Evolutionary conservation across 129 eudicot genomes (phyloP).

Genomic region (Mikania micrantha): DNA sequence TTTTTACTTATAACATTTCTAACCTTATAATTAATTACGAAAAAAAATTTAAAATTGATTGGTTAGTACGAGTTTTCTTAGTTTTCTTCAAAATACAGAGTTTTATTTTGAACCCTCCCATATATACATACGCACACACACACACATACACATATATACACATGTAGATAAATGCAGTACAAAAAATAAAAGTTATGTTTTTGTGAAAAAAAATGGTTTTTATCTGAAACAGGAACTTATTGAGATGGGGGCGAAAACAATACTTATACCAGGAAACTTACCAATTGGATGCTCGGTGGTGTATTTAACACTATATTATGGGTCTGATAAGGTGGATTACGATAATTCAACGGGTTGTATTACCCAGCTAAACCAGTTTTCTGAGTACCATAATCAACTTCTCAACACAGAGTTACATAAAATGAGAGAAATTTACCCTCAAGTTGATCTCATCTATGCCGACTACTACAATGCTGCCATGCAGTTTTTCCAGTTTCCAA

Average conservation of each 20-base stretch:
- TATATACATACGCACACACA: too few species aligned
- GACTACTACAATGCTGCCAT: slow-evolving; percentile 31
- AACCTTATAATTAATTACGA: too few species aligned
- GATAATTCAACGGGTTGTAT: slow-evolving; percentile 28
- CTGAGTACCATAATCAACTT: slow-evolving; percentile 19
- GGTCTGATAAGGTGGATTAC: slow-evolving; percentile 1
- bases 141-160: too few species aligned
- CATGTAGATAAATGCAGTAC: too few species aligned
- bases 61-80: too few species aligned
- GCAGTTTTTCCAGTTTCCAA: slow-evolving; percentile 23
- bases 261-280: slow-evolving; percentile 28
- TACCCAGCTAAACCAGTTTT: background rate
- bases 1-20: too few species aligned
- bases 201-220: too few species aligned
- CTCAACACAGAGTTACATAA: background rate
- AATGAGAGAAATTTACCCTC: slow-evolving; percentile 11
- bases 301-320: slow-evolving; percentile 17
- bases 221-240: slow-evolving; percentile 29
- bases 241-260: slow-evolving; percentile 23
- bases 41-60: too few species aligned
- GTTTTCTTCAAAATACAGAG: too few species aligned
- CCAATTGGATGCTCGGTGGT: slow-evolving; percentile 27
- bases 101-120: too few species aligned
- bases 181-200: too few species aligned
- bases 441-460: slow-evolving; percentile 15